Evolutionary conservation across 2,329 filamentous ascomycete species (phyloP).

Genomic region (Xylaria digitata): DNA sequence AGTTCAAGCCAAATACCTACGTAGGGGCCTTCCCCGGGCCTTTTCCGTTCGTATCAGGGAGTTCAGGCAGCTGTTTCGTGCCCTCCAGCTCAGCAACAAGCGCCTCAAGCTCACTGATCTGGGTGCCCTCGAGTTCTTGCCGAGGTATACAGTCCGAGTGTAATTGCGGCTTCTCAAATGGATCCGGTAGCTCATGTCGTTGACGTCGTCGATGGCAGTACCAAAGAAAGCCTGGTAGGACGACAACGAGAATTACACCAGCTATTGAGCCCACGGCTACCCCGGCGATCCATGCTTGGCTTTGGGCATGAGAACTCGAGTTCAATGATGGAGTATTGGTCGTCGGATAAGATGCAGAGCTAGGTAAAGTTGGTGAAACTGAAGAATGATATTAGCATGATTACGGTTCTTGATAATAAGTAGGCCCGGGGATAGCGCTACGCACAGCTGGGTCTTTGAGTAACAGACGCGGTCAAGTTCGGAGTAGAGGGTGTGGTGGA

Average conservation of each 20-base stretch:
- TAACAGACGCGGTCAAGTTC: too few species aligned
- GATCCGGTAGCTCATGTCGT: background rate
- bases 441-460: too few species aligned
- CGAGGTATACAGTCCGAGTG: slow-evolving; percentile 11
- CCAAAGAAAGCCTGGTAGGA: background rate
- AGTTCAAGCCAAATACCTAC: too few species aligned
- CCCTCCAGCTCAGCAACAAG: slow-evolving; percentile 4
- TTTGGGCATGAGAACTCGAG: background rate
- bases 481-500: too few species aligned
- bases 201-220: background rate
- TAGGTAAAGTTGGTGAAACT: too few species aligned
- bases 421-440: too few species aligned
- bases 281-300: slow-evolving; percentile 2
- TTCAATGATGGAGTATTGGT: background rate
- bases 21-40: too few species aligned
- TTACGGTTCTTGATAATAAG: too few species aligned
- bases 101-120: background rate
- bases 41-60: background rate
- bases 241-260: background rate
- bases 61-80: background rate
- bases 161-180: slow-evolving; percentile 2
- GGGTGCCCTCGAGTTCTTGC: background rate
- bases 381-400: too few species aligned
- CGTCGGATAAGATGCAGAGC: too few species aligned
- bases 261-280: slow-evolving; percentile 1